A percentile compares a stretch with the other conserved stretches of the same genome.
These are phyloP conservation scores for Penicillium aurantiogriseum DNA, from an alignment of 2,329 filamentous ascomycete species.

Conservation along the genomic window DNA sequence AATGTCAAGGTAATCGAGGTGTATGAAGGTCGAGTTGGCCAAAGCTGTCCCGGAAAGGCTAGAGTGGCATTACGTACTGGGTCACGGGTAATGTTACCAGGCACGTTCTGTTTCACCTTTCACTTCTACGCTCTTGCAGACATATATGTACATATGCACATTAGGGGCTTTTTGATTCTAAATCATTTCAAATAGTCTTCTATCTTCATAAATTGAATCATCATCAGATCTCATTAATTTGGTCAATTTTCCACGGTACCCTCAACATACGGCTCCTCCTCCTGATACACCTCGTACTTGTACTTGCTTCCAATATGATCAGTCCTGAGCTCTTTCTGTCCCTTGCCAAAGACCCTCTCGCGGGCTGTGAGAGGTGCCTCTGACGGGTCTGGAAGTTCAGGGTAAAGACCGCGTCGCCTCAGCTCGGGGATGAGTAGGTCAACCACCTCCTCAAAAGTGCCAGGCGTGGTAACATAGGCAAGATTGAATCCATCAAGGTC, in stretches of 20 bases:
- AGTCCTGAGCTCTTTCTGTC: constrained; percentile 55
- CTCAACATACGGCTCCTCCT: constrained; percentile 46
- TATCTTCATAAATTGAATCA: background rate
- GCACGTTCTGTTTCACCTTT: constrained; percentile 3
- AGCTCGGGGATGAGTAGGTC: constrained; percentile 52
- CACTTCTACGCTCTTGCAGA: background rate
- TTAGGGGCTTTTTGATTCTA: background rate
- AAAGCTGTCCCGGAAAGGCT: constrained; percentile 38
- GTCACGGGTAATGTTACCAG: constrained; percentile 16
- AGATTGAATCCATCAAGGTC: constrained; percentile 47
- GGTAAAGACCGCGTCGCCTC: constrained; percentile 42
- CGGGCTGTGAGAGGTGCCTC: constrained; percentile 47
- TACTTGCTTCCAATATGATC: constrained; percentile 62
- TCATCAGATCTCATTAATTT: background rate
- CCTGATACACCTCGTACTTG: constrained; percentile 62
- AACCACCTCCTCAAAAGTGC: constrained; percentile 54
- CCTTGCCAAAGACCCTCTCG: constrained; percentile 63
- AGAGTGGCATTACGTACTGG: constrained; percentile 42
- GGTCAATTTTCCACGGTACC: background rate
- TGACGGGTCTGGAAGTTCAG: constrained; percentile 32
- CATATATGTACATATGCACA: background rate
- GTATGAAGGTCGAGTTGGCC: constrained; percentile 17
- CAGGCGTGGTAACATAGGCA: constrained; percentile 51
- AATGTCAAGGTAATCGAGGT: constrained; percentile 6
- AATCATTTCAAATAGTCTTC: background rate